Percentiles rank a stretch among this genome's conserved stretches.
Conservation (phyloP, 495 filamentous ascomycete genomes). For the Aspergillus diversus region DNA sequence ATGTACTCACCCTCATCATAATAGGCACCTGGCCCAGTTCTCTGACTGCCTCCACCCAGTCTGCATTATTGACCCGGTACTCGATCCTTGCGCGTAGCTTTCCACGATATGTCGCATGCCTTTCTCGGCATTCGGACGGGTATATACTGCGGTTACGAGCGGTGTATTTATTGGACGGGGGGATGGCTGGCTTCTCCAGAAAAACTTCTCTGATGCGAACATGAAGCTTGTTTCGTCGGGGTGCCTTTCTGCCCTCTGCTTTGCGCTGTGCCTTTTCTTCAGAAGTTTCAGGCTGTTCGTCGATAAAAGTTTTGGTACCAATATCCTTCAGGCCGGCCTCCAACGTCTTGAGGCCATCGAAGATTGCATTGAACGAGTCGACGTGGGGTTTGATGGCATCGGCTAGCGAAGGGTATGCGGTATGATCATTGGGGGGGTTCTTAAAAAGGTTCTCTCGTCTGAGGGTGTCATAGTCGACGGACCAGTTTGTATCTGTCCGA, state of each 20-base stretch:
- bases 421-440: constrained; percentile 81
- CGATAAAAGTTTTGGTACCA: constrained; percentile 82
- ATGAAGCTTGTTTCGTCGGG: constrained; percentile 68
- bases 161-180: constrained; percentile 77
- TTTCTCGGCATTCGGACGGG: constrained; percentile 91
- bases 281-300: constrained; percentile 62
- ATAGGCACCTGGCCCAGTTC: constrained; percentile 89
- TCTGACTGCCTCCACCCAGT: constrained; percentile 75
- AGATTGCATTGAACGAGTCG: constrained; percentile 94
- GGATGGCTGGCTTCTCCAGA: constrained; percentile 74
- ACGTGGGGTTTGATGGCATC: constrained; percentile 85
- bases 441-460: constrained; percentile 85
- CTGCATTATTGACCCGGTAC: constrained; percentile 81
- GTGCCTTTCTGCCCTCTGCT: constrained; percentile 50
- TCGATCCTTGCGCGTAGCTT: constrained; percentile 80
- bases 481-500: constrained; percentile 74
- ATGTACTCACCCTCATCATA: constrained; percentile 77
- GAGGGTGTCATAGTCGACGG: constrained; percentile 77
- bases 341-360: constrained; percentile 69
- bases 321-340: constrained; percentile 83
- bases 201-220: constrained; percentile 76
- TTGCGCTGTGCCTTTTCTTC: constrained; percentile 45
- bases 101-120: constrained; percentile 89
- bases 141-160: constrained; percentile 78
- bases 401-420: constrained; percentile 85